A percentile compares a stretch with the other conserved stretches of the same genome.
phyloP scores from a whole-genome alignment of 2,329 filamentous ascomycete genomes.

The Alternaria sp. region DNA sequence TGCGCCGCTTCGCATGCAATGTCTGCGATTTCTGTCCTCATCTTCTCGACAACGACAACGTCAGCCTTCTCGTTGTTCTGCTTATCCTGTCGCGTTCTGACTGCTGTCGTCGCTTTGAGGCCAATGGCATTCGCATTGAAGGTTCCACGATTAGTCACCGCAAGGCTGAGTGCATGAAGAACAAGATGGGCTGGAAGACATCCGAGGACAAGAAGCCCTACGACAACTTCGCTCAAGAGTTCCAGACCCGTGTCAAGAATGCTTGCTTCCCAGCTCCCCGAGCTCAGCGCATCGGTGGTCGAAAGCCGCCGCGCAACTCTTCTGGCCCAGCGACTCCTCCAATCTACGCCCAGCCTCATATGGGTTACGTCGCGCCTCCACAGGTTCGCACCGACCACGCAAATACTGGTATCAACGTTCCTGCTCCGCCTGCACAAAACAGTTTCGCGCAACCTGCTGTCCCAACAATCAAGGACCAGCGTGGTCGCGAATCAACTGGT shows the following conservation, averaged over 20 bases:
- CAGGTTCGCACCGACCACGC: slow-evolving; percentile 20
- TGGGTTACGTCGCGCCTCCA: slow-evolving; percentile 30
- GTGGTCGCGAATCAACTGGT: slow-evolving; percentile 10
- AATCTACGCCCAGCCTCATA: slow-evolving; percentile 21
- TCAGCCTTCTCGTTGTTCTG: slow-evolving; percentile 44
- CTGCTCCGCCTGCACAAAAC: slow-evolving; percentile 17
- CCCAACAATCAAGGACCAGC: slow-evolving; percentile 9
- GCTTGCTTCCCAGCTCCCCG: slow-evolving; percentile 39
- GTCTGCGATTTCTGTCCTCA: slow-evolving; percentile 48
- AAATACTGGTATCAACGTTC: slow-evolving; percentile 30
- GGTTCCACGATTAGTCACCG: slow-evolving; percentile 48
- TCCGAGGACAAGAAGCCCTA: slow-evolving; percentile 44
- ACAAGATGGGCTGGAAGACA: slow-evolving; percentile 44
- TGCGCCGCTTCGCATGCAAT: slow-evolving; percentile 44
- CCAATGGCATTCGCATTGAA: slow-evolving; percentile 48
- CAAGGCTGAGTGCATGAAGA: slow-evolving; percentile 48
- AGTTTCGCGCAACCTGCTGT: slow-evolving; percentile 14
- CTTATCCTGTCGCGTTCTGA: slow-evolving; percentile 46
- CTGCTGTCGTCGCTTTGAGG: slow-evolving; percentile 43
- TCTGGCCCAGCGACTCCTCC: slow-evolving; percentile 26
- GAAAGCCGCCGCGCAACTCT: slow-evolving; percentile 26
- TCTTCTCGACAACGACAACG: slow-evolving; percentile 48
- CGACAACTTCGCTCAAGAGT: slow-evolving; percentile 42
- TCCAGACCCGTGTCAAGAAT: slow-evolving; percentile 46
- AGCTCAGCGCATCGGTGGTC: slow-evolving; percentile 24